Percentiles rank a stretch among this genome's conserved stretches.
phyloP scores from a whole-genome alignment of 495 filamentous ascomycete species.

The Neurospora sp. region DNA sequence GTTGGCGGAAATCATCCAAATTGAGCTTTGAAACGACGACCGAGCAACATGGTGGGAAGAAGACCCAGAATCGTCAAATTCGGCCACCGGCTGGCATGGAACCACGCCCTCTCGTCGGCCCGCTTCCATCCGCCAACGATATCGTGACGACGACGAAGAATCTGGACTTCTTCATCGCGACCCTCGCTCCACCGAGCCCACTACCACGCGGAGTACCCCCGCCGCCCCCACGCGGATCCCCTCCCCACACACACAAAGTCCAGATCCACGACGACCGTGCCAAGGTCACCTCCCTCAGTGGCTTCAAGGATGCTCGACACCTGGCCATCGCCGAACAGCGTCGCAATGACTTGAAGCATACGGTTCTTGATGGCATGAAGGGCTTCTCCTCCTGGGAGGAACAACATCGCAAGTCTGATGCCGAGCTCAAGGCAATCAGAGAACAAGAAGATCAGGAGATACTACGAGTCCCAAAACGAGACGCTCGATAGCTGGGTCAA shows the following conservation, averaged over 20 bases:
- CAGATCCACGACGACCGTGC: not conserved
- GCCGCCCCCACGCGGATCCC: not conserved
- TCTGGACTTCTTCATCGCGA: not conserved
- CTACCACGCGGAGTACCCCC: not conserved
- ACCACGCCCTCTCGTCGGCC: not conserved
- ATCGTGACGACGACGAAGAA: slow-evolving; percentile 1
- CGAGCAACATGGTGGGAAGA: slow-evolving; percentile 1
- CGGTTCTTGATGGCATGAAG: slow-evolving; percentile 27
- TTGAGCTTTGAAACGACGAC: not conserved
- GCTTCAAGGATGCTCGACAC: slow-evolving; percentile 1
- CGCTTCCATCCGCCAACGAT: not conserved
- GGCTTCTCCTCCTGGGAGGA: slow-evolving; percentile 25
- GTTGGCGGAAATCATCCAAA: not conserved
- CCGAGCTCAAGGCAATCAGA: slow-evolving; percentile 36
- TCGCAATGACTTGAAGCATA: slow-evolving; percentile 27
- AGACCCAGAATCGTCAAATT: not conserved
- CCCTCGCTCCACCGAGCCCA: not conserved
- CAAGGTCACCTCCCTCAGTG: not conserved
- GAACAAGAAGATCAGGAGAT: slow-evolving; percentile 35
- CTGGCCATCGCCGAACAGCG: slow-evolving; percentile 5
- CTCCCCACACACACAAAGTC: not conserved
- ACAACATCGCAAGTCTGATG: slow-evolving; percentile 32
- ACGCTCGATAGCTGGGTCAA: slow-evolving; percentile 42
- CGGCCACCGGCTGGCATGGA: not conserved
- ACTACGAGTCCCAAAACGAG: slow-evolving; percentile 42